Conservation (phyloP, 2,329 filamentous ascomycete species). For the Fusarium mangiferae region DNA sequence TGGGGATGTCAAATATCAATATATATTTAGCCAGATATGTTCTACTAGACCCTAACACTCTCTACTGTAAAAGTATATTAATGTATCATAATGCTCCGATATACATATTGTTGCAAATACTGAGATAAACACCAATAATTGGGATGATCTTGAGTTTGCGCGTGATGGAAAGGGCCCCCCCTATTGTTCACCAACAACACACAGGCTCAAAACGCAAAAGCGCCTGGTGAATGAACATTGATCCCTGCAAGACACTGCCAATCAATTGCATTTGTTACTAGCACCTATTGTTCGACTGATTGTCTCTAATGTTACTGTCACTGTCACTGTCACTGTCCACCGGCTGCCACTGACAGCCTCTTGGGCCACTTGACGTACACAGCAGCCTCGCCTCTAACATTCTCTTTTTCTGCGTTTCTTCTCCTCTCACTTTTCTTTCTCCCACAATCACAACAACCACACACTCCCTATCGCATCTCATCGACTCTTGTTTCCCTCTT, state of each 20-base stretch:
- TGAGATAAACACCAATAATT: background rate
- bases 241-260: background rate
- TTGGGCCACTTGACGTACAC: background rate
- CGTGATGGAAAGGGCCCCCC: background rate
- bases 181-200: background rate
- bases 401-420: background rate
- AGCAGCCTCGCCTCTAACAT: background rate
- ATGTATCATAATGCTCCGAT: no score
- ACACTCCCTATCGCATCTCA: background rate
- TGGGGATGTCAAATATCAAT: background rate
- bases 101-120: background rate
- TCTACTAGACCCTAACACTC: no score
- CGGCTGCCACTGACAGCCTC: background rate
- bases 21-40: background rate
- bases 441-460: background rate
- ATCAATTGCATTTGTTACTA: background rate
- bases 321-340: background rate
- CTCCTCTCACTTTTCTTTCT: background rate
- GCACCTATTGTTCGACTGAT: background rate
- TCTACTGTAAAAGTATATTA: background rate
- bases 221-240: background rate
- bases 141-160: background rate
- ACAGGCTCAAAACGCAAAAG: background rate
- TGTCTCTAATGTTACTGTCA: background rate
- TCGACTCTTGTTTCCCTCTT: background rate